Conservation (phyloP, 371 early-diverging fungal species). For the Coemansia sp. region DNA sequence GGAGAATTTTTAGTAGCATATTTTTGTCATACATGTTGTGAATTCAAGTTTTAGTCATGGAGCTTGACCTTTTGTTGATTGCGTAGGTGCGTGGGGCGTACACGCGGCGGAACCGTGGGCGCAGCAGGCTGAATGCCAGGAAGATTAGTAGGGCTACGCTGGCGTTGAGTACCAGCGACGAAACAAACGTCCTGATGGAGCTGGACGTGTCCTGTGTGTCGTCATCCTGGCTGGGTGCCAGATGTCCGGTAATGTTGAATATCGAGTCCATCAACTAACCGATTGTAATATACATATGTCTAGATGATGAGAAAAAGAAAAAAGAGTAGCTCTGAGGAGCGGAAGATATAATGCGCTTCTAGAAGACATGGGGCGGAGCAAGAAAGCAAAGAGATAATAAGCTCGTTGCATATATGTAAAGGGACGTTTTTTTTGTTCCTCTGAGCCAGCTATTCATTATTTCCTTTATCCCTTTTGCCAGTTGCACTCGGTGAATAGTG, state of each 20-base stretch:
- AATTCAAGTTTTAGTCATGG: background rate
- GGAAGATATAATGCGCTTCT: no score
- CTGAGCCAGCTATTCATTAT: no score
- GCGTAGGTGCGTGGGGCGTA: constrained; percentile 73
- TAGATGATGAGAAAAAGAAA: background rate
- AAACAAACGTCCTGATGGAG: constrained; percentile 59
- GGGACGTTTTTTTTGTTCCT: no score
- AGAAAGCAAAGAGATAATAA: no score
- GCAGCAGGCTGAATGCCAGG: constrained; percentile 61
- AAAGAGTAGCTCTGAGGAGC: background rate
- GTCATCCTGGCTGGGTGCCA: background rate
- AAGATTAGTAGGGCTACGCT: constrained; percentile 57
- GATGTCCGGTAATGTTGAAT: background rate
- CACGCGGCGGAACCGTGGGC: constrained; percentile 59
- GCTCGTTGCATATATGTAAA: no score
- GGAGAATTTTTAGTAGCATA: no score
- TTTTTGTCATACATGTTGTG: no score
- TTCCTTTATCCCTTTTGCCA: no score
- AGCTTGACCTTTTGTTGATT: constrained; percentile 53
- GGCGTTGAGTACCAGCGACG: constrained; percentile 66
- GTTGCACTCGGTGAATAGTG: no score
- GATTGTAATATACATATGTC: background rate
- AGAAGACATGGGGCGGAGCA: no score
- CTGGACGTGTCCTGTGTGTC: constrained; percentile 34
- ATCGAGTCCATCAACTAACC: constrained; percentile 3